Evolutionary conservation across 2,329 filamentous ascomycete species (phyloP), one percentile per base, ranked within the genome.

Genomic region (Capronia epimyces): DNA sequence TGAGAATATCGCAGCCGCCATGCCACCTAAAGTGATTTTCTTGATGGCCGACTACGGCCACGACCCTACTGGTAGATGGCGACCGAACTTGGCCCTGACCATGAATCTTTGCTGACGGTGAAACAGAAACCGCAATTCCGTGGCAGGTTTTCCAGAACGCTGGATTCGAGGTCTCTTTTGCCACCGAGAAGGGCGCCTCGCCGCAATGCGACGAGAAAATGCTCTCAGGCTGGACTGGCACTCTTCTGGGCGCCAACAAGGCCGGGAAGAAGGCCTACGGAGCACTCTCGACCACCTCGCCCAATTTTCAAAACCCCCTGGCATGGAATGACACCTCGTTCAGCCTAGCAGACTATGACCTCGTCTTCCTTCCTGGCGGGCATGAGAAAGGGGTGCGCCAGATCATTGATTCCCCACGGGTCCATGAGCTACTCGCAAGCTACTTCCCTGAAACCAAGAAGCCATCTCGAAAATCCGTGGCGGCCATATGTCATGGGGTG

Each of bases 1-100:
- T 3, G 7, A 32, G n/a, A n/a, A 32, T 12, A 27, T 9, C 29
- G n/a, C 6, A 32, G 7, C 12, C n/a, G 29, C 21, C 1, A 56
- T 56, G 53, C 45, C 58, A 21, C 57, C 64, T 2, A 75, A 72
- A 55, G 70, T 70, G 20, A 59, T 76, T 32, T 71, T 78, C 37
- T 58, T 76, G 46, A 78, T 79, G 75, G 70, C 75, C 36, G 75
- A 79, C 58, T 78, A 78, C 54, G 76, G 75, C 37, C 74, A 79
- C 58, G 76, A 79, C 56, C 77, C 76, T 1, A 78, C 76, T 39
- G 75, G 76, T 78, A 56, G 32, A 56, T 44, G 15, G 6, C 3
- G 7, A 37, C 6, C 15, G 4, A 31, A 25, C 10, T 12, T 37
- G n/a, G 13, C n/a, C n/a, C n/a, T n/a, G n/a, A n/a, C n/a, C n/a